Evolutionary conservation across 2,329 filamentous ascomycete species (phyloP).

Genomic region (Coniochaeta hoffmannii): DNA sequence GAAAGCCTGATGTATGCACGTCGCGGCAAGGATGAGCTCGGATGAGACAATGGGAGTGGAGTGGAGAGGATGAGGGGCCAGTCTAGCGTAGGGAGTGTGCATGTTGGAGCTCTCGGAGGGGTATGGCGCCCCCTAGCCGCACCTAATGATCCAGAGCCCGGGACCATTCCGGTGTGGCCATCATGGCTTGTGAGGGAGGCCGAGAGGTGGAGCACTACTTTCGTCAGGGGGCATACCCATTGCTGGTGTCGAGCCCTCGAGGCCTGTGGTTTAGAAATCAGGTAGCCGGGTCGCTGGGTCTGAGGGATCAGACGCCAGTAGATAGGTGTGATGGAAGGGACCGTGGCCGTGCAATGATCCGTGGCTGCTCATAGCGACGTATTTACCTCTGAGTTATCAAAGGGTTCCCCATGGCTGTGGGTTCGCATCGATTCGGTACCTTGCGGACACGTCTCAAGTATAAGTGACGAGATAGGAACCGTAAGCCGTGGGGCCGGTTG

Average conservation of each 20-base stretch:
- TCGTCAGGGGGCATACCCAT: background rate
- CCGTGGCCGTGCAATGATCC: background rate
- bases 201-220: background rate
- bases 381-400: no score
- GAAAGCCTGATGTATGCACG: conserved; percentile 1
- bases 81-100: background rate
- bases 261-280: background rate
- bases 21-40: background rate
- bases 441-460: background rate
- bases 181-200: background rate
- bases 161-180: background rate
- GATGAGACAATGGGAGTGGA: conserved; percentile 1
- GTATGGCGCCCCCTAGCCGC: background rate
- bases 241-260: background rate
- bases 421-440: background rate
- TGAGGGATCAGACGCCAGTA: background rate
- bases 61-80: background rate
- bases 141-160: background rate
- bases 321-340: background rate
- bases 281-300: background rate
- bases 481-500: background rate
- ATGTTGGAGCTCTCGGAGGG: background rate
- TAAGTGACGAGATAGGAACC: background rate
- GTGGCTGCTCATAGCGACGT: no score
- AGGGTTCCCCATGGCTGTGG: no score